Conservation (phyloP, 164 flowering plant genomes). For the Piper betle region DNA sequence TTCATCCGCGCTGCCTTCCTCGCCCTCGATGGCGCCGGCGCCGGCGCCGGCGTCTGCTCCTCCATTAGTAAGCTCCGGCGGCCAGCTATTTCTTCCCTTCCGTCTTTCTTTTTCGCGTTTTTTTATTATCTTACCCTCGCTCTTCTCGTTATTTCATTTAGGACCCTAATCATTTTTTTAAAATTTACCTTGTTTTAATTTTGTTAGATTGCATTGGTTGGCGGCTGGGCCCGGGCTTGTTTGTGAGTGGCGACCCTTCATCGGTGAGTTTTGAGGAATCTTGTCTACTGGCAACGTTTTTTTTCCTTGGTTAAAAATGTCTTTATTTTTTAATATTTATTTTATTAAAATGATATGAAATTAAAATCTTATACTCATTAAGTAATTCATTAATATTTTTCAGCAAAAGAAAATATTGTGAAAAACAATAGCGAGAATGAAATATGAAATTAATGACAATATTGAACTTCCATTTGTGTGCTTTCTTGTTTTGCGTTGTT, state of each 20-base stretch:
- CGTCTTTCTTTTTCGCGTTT: background rate
- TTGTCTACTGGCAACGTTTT: too few species aligned
- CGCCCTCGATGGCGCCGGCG: slow-evolving; percentile 48
- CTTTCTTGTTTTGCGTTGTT: too few species aligned
- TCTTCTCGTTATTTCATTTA: background rate
- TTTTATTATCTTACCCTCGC: background rate
- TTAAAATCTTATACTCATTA: too few species aligned
- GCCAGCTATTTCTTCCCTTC: too few species aligned
- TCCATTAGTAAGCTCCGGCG: slow-evolving; percentile 3
- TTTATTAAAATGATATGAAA: background rate
- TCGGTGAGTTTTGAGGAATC: slow-evolving; percentile 19
- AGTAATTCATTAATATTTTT: too few species aligned
- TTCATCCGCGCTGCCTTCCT: slow-evolving; percentile 44
- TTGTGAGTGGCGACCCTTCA: slow-evolving; percentile 30
- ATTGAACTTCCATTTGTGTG: too few species aligned
- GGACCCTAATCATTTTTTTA: background rate
- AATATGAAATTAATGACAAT: too few species aligned
- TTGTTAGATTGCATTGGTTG: slow-evolving; percentile 35
- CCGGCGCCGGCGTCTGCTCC: slow-evolving; percentile 31
- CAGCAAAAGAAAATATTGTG: too few species aligned
- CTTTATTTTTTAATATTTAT: too few species aligned
- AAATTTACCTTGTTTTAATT: background rate
- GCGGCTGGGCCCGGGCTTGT: slow-evolving; percentile 19
- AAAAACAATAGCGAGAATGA: too few species aligned
- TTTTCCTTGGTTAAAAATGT: too few species aligned